These are phyloP conservation scores for Cercospora nicotianae DNA, from an alignment of 2,329 filamentous ascomycete species.

Conservation along the genomic window DNA sequence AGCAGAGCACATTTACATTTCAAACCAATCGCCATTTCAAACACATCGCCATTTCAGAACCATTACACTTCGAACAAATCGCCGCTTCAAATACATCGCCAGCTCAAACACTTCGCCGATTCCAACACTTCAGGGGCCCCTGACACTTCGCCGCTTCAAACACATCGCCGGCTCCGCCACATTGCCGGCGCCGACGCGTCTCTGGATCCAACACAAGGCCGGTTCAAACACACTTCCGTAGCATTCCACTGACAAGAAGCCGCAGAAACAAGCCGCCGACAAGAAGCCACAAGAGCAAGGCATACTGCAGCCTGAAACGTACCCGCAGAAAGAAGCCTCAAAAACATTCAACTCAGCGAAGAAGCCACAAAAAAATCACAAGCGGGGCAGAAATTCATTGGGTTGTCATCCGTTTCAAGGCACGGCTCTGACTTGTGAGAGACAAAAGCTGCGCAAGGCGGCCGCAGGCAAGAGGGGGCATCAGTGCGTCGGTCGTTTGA, in stretches of 20 bases:
- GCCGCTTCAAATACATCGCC: neutral
- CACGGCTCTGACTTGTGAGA: constrained; percentile 1
- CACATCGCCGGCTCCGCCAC: neutral
- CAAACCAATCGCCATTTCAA: neutral
- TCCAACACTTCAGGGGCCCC: neutral
- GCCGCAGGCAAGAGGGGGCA: constrained; percentile 6
- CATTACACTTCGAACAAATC: neutral
- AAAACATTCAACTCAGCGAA: neutral
- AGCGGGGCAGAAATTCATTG: neutral
- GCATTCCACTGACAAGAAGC: neutral
- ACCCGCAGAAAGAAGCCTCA: neutral
- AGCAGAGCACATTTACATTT: neutral
- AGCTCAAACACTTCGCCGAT: neutral
- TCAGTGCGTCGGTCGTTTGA: neutral
- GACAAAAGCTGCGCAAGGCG: neutral
- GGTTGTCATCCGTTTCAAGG: neutral
- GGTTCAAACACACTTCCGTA: neutral
- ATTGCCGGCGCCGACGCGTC: neutral
- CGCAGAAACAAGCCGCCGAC: neutral
- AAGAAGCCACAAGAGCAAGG: constrained; percentile 3
- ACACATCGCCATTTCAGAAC: neutral
- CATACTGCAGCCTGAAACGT: neutral
- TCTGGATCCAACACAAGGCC: neutral
- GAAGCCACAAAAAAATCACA: constrained; percentile 1
- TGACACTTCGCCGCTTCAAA: neutral